Percentiles rank a stretch among this genome's conserved stretches.
phyloP scores from a whole-genome alignment of 2,329 filamentous ascomycete genomes.

The Colletotrichum caudatum region DNA sequence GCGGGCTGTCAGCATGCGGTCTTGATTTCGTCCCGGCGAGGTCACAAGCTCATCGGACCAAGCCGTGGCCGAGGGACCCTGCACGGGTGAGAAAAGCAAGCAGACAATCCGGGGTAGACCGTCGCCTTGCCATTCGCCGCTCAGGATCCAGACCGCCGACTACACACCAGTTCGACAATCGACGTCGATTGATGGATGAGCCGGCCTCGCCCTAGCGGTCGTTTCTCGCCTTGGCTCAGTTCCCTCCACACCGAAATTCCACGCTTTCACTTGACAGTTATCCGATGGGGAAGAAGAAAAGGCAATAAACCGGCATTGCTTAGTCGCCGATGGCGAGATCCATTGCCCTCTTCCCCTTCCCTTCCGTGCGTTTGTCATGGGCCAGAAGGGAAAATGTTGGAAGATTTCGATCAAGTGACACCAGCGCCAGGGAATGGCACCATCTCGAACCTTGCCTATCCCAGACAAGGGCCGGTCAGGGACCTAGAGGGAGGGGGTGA shows the following conservation, averaged over 20 bases:
- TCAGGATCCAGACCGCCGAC: not conserved
- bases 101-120: slow-evolving; percentile 5
- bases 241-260: not conserved
- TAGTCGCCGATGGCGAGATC: not conserved
- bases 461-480: slow-evolving; percentile 22
- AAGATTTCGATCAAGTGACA: slow-evolving; percentile 35
- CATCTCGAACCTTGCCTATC: slow-evolving; percentile 29
- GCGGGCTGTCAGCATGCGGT: not conserved
- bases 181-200: slow-evolving; percentile 1
- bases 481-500: slow-evolving; percentile 1
- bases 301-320: not conserved
- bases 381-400: slow-evolving; percentile 6
- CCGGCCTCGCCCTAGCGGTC: not conserved
- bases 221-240: not conserved
- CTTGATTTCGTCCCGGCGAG: not conserved
- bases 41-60: slow-evolving; percentile 11
- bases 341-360: not conserved
- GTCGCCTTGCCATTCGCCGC: slow-evolving; percentile 2
- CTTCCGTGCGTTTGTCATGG: slow-evolving; percentile 26
- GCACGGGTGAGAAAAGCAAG: not conserved
- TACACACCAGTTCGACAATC: not conserved
- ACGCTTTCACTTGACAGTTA: not conserved
- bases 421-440: slow-evolving; percentile 27
- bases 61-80: slow-evolving; percentile 1
- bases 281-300: not conserved